Base-by-base conservation (phyloP, 306 rosid species). In the Cicer yamashitae region DNA sequence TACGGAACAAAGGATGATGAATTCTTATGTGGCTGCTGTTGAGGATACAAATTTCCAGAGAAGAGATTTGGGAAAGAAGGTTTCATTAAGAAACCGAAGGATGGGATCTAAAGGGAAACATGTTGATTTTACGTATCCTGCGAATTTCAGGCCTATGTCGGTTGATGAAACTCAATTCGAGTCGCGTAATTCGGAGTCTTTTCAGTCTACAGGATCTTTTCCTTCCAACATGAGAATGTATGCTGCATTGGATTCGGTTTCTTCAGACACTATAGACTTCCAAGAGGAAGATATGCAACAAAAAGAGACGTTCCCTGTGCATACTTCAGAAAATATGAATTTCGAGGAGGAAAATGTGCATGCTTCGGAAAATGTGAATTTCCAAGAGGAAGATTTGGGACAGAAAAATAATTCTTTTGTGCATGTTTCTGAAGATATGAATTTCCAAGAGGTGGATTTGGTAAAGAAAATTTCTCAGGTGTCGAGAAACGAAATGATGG, bases 81-180 rank as follows among this genome's bases (percentile, higher is more conserved):
- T 73, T 51, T 70, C 86, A 20, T 66, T 61, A 10, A 83, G 84
- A 82, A 79, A 88, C 68, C 74, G 70, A 73, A 90, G 82, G 76
- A 76, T 43, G 78, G 77, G 11, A 41, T 68, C 11, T 64, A 86
- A 82, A 77, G 89, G 85, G 12, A 85, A 77, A 51, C 53, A 71
- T 9, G 84, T 71, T 74, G 61, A 74, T 77, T 80, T 7, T 39
- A 46, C 72, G 69, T 67, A 74, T 61, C 88, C 92, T 50, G 77
- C 83, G 25, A 90, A 89, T 84, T 84, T 87, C 59, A 84, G 92
- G 81, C 93, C 93, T 69, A 79, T 79, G 67, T 80, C 96, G 10
- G 86, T 79, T 80, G 97, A 87, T 64, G 98, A 92, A 88, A 70
- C 87, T 75, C 93, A 88, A 74, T 80, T 84, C 44, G 91, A 88